A percentile compares a stretch with the other conserved stretches of the same genome.
Evolutionary conservation across 208 protist genomes (phyloP).

Genomic region (Endotrypanum monterogeii): DNA sequence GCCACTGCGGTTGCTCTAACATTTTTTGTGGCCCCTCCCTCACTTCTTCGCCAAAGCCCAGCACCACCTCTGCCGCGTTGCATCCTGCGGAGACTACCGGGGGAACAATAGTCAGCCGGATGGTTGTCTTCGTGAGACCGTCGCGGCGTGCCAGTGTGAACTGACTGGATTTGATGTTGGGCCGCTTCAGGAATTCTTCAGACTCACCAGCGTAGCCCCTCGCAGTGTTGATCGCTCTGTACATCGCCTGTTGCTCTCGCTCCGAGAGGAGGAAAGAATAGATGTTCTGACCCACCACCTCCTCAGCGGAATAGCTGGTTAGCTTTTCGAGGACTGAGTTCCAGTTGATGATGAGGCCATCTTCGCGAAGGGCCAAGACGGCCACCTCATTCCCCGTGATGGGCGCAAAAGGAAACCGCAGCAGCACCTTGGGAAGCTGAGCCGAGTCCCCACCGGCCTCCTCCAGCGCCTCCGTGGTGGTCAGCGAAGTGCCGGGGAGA

Average conservation of each 20-base stretch:
- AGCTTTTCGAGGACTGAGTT: constrained; percentile 63
- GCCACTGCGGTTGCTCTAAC: constrained; percentile 67
- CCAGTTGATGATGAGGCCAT: constrained; percentile 79
- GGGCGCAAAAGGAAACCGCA: constrained; percentile 36
- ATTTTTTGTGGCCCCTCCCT: constrained; percentile 40
- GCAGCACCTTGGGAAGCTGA: constrained; percentile 14
- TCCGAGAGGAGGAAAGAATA: constrained; percentile 77
- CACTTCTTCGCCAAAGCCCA: constrained; percentile 70
- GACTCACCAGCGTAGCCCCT: constrained; percentile 70
- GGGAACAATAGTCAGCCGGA: constrained; percentile 63
- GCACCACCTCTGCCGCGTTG: constrained; percentile 63
- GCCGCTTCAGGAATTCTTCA: constrained; percentile 45
- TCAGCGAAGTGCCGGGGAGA: neutral
- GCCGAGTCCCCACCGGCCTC: neutral
- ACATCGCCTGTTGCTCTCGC: constrained; percentile 75
- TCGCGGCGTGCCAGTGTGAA: constrained; percentile 78
- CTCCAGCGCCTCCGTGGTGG: neutral
- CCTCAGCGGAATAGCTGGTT: constrained; percentile 64
- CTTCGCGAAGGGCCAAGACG: constrained; percentile 77
- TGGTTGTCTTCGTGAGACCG: constrained; percentile 68
- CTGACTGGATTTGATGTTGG: constrained; percentile 17
- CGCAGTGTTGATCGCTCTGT: constrained; percentile 54
- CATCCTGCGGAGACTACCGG: constrained; percentile 54
- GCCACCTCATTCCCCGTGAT: constrained; percentile 20
- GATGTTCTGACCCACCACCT: constrained; percentile 82